These are phyloP conservation scores for Amoebophrya sp. DNA, from an alignment of 169 alveolate genomes.

Conservation along the genomic window DNA sequence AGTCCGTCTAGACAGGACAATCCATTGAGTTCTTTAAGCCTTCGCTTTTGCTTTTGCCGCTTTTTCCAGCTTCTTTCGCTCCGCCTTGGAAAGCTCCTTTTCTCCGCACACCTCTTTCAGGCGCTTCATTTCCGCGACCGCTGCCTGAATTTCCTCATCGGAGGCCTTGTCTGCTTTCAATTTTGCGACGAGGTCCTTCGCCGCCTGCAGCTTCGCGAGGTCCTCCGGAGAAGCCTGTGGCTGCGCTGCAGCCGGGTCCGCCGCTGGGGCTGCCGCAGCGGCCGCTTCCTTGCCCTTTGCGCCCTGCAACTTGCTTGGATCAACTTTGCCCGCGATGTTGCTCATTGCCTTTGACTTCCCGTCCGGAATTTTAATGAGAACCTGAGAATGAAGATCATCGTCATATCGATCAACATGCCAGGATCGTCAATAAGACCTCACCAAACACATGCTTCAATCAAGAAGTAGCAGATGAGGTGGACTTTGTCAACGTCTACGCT, in stretches of 20 bases:
- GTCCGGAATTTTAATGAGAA: conserved; percentile 43
- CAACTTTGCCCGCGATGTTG: conserved; percentile 30
- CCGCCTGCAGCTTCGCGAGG: neutral
- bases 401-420: no score
- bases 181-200: neutral
- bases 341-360: conserved; percentile 44
- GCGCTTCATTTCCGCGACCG: neutral
- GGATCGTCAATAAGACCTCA: no score
- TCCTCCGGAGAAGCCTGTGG: neutral
- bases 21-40: no score
- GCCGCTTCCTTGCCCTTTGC: conserved; percentile 26
- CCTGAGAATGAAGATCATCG: no score
- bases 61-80: neutral
- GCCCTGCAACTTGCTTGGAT: conserved; percentile 41
- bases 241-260: neutral
- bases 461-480: no score
- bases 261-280: neutral
- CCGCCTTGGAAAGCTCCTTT: neutral
- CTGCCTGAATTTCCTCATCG: neutral
- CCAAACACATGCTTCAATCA: no score
- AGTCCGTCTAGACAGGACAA: no score
- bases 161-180: neutral
- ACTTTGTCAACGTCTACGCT: no score
- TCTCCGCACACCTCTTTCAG: neutral
- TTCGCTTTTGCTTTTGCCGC: neutral